Percentiles rank a stretch among this genome's conserved stretches.
Evolutionary conservation across 768 basidiomycete genomes (phyloP).

Genomic region (Psilocybe cubensis): DNA sequence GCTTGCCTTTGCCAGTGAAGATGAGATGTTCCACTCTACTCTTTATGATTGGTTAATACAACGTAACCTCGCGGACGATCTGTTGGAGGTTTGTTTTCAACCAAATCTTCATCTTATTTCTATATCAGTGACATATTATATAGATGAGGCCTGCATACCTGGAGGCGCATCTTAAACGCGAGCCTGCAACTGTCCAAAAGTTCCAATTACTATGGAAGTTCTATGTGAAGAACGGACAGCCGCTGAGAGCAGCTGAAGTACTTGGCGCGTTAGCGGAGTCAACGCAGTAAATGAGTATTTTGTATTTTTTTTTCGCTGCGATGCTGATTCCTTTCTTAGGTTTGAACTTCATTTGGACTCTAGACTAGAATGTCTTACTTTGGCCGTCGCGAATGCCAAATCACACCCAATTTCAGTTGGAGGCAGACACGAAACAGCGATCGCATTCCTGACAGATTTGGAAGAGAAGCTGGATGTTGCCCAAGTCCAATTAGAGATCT

Average conservation of each 20-base stretch:
- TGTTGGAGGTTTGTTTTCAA: slow-evolving; percentile 72
- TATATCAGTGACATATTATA: neutral
- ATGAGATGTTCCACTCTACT: slow-evolving; percentile 92
- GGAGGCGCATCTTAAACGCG: slow-evolving; percentile 84
- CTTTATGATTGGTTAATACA: slow-evolving; percentile 94
- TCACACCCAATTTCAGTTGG: slow-evolving; percentile 84
- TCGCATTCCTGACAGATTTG: slow-evolving; percentile 91
- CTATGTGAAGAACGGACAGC: slow-evolving; percentile 91
- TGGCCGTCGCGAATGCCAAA: slow-evolving; percentile 95
- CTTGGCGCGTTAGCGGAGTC: slow-evolving; percentile 85
- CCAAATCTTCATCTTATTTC: neutral
- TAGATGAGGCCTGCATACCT: slow-evolving; percentile 88
- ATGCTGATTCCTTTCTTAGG: slow-evolving; percentile 35
- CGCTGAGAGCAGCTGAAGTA: slow-evolving; percentile 86
- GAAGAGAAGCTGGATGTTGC: slow-evolving; percentile 98
- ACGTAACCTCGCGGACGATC: slow-evolving; percentile 79
- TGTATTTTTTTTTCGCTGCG: neutral
- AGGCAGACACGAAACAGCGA: slow-evolving; percentile 85
- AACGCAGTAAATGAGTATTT: slow-evolving; percentile 56
- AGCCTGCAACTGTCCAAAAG: slow-evolving; percentile 80
- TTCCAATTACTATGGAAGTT: slow-evolving; percentile 95
- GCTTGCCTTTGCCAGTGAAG: slow-evolving; percentile 80
- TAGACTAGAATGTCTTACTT: slow-evolving; percentile 89
- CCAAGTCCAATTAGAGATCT: slow-evolving; percentile 94
- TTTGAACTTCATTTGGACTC: slow-evolving; percentile 70